Percentiles rank a stretch among this genome's conserved stretches.
Evolutionary conservation across 176 grass and related monocot genomes (phyloP).

Genomic region (Carex kokanica): DNA sequence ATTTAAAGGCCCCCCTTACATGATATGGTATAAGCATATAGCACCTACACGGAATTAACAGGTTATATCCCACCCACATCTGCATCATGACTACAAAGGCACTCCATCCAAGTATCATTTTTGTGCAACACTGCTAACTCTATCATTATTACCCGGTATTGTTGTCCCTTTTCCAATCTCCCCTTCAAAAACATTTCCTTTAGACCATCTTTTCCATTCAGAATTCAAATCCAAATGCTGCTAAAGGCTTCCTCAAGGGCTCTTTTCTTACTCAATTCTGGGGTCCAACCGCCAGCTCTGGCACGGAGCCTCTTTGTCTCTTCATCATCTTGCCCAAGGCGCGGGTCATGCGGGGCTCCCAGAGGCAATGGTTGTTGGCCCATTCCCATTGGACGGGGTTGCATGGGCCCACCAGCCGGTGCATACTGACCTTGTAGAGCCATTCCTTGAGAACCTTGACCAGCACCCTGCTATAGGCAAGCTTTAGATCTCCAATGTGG

Average conservation of each 20-base stretch:
- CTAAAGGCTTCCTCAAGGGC: conserved; percentile 78
- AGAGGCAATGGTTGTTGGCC: conserved; percentile 45
- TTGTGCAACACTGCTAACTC: background rate
- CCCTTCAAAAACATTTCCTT: background rate
- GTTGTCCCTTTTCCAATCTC: background rate
- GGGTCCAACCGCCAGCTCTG: conserved; percentile 79
- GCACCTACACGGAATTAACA: background rate
- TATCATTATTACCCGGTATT: background rate
- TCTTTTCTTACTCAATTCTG: conserved; percentile 71
- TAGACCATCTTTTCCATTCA: conserved; percentile 6
- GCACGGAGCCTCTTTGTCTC: conserved; percentile 51
- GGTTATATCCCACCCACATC: background rate
- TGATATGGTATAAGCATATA: background rate
- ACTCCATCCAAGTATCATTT: no score
- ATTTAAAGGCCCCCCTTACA: background rate
- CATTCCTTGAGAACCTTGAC: conserved; percentile 56
- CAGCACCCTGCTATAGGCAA: conserved; percentile 52
- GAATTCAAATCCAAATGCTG: conserved; percentile 60
- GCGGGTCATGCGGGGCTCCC: conserved; percentile 34
- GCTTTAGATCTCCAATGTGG: conserved; percentile 13
- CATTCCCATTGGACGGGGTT: conserved; percentile 74
- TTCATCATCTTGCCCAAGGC: conserved; percentile 60
- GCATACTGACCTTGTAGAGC: conserved; percentile 88
- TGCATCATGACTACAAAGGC: background rate
- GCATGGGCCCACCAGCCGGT: conserved; percentile 52